These are phyloP conservation scores for Ilyonectria mors-panacis DNA, from an alignment of 2,329 filamentous ascomycete species.

Conservation along the genomic window DNA sequence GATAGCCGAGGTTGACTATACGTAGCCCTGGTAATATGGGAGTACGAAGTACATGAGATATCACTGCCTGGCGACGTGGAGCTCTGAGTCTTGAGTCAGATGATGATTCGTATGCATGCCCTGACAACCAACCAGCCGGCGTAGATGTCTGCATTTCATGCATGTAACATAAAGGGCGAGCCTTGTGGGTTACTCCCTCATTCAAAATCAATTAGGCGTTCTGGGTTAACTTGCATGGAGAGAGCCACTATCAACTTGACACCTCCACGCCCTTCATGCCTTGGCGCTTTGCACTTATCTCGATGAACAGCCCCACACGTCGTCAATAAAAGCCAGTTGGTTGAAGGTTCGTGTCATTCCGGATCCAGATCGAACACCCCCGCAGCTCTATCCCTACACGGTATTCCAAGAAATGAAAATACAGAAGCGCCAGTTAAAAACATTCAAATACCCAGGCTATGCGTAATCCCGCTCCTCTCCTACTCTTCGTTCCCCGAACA, in stretches of 20 bases:
- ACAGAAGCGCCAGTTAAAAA: conserved; percentile 26
- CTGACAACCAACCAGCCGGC: neutral
- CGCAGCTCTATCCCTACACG: conserved; percentile 39
- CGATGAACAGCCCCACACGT: neutral
- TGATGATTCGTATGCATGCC: neutral
- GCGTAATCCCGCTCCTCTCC: conserved; percentile 49
- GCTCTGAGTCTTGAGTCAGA: neutral
- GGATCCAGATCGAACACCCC: conserved; percentile 1
- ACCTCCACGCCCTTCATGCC: conserved; percentile 4
- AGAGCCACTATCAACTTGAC: neutral
- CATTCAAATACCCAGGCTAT: conserved; percentile 33
- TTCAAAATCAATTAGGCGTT: neutral
- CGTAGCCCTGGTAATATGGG: neutral
- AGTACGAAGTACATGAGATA: no score
- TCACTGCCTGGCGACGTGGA: neutral
- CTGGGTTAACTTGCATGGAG: neutral
- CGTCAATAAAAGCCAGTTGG: neutral
- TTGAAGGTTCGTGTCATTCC: neutral
- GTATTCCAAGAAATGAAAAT: conserved; percentile 25
- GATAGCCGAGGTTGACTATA: neutral
- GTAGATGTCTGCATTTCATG: neutral
- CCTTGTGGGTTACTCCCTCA: neutral
- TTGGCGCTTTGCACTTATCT: neutral
- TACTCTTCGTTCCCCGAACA: conserved; percentile 80
- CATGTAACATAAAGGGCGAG: conserved; percentile 1